Evolutionary conservation across 495 filamentous ascomycete species (phyloP), one percentile per base, ranked within the genome.

Genomic region (Xylaria castorea): DNA sequence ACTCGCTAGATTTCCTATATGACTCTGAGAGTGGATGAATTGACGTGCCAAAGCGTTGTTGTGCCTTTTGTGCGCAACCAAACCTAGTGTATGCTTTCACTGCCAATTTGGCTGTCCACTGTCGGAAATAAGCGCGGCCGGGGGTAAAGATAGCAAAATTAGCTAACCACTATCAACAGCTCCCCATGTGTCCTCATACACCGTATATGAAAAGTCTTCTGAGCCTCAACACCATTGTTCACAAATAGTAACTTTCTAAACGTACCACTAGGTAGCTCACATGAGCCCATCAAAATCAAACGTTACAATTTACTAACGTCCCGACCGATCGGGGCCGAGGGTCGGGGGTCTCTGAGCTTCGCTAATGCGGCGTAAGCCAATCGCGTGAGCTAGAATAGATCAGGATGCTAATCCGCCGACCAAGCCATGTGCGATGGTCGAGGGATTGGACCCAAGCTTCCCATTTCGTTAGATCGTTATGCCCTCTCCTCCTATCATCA

Each of bases 241-340:
- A 22, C 63, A 50, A n/a, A 48, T 12, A 66, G 40, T 20, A 16
- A 53, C 46, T 51, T 51, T 51, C 46, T 50, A 27, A 57, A 68
- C 42, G 66, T 7, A n/a, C n/a, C n/a, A n/a, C n/a, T n/a, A 68
- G 66, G 36, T 57, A 50, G 50, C 50, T 42, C 48, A 38, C 66
- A 68, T 30, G 34, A 46, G 20, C 50, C 50, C 38, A 42, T 27
- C n/a, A n/a, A 55, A 30, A 70, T 70, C 68, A 38, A 62, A 70
- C 68, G 68, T 70, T 70, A 70, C 68, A 70, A 27, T 70, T n/a
- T 71, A 64, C 60, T 58, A 44, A 71, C 18, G 7, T 32, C 5
- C 46, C 44, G 42, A 14, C 58, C 44, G 25, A 11, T 50, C 55
- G 40, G 40, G 38, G 50, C n/a, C n/a, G n/a, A n/a, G n/a, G n/a